These are phyloP conservation scores for Nasturtium officinale DNA, from an alignment of 345 rosid species.

Conservation along the genomic window DNA sequence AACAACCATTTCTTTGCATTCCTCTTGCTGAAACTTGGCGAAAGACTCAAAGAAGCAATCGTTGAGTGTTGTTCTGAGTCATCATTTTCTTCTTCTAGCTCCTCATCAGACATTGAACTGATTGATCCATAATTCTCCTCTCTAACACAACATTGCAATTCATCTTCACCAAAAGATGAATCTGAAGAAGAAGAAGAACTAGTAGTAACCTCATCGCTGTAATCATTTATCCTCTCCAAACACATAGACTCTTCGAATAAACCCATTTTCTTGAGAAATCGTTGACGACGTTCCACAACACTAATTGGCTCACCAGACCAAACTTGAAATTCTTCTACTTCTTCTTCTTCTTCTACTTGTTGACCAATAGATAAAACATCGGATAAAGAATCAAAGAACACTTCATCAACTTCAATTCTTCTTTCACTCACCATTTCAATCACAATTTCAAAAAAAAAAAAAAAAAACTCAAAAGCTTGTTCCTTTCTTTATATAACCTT, in stretches of 20 bases:
- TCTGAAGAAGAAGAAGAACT: conserved; percentile 47
- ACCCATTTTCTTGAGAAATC: conserved; percentile 60
- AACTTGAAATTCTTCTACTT: conserved; percentile 43
- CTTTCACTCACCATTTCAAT: conserved; percentile 56
- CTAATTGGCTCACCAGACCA: conserved; percentile 68
- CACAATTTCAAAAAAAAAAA: conserved; percentile 28
- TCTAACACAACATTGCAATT: conserved; percentile 44
- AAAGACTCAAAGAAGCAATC: conserved; percentile 11
- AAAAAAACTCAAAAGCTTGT: conserved; percentile 43
- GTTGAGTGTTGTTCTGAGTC: conserved; percentile 28
- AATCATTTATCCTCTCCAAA: conserved; percentile 52
- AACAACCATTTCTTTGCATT: conserved; percentile 53
- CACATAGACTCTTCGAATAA: conserved; percentile 37
- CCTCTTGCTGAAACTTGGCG: conserved; percentile 34
- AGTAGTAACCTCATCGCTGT: conserved; percentile 54
- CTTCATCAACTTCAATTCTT: conserved; percentile 50
- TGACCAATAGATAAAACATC: conserved; percentile 52
- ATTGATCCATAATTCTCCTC: conserved; percentile 49
- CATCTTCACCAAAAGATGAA: conserved; percentile 37
- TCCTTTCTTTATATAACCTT: conserved; percentile 21
- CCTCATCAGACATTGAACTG: conserved; percentile 55
- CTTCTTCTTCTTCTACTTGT: conserved; percentile 36
- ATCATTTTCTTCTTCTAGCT: conserved; percentile 22
- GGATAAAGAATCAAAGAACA: conserved; percentile 69
- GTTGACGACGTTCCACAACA: conserved; percentile 65